Evolutionary conservation across 2,329 filamentous ascomycete genomes (phyloP).

Genomic region (Amesomyces nigricolor): DNA sequence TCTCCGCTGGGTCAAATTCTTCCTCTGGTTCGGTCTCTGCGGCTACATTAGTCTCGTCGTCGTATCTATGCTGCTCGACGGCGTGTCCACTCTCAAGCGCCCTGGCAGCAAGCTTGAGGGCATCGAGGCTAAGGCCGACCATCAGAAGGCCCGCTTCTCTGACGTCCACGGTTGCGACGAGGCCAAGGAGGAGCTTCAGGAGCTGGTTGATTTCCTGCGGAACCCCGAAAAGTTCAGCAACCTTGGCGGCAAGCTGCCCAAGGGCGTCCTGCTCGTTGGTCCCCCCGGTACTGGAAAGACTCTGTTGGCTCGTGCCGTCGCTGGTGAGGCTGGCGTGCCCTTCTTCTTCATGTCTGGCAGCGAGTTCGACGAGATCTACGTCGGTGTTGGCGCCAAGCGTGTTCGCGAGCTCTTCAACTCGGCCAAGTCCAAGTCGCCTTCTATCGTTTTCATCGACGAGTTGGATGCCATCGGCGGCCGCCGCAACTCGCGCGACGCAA

Average conservation of each 20-base stretch:
- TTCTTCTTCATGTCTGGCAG: conserved; percentile 99
- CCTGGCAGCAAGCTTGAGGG: conserved; percentile 63
- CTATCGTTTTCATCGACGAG: conserved; percentile 82
- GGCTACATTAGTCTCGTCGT: conserved; percentile 74
- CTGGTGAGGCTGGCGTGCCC: conserved; percentile 92
- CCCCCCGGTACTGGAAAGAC: conserved; percentile 98
- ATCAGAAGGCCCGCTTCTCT: conserved; percentile 83
- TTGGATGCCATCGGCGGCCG: conserved; percentile 91
- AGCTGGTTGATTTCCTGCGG: conserved; percentile 92
- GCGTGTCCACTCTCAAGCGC: conserved; percentile 71
- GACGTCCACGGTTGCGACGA: conserved; percentile 98
- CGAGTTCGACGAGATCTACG: conserved; percentile 97
- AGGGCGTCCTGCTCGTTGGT: conserved; percentile 90
- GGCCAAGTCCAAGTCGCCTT: conserved; percentile 34
- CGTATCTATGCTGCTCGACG: conserved; percentile 77
- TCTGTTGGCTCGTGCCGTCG: conserved; percentile 87
- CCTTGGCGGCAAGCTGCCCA: conserved; percentile 92
- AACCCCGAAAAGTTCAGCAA: conserved; percentile 90
- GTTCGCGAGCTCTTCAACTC: conserved; percentile 58
- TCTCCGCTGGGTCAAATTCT: conserved; percentile 89
- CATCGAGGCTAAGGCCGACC: conserved; percentile 85
- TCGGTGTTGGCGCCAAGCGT: conserved; percentile 73
- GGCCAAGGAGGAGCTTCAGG: conserved; percentile 95
- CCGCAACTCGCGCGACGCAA: conserved; percentile 85
- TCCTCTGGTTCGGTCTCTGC: conserved; percentile 70